Evolutionary conservation across 352 stramenopile species (phyloP).

Genomic region (Phytophthora melonis): DNA sequence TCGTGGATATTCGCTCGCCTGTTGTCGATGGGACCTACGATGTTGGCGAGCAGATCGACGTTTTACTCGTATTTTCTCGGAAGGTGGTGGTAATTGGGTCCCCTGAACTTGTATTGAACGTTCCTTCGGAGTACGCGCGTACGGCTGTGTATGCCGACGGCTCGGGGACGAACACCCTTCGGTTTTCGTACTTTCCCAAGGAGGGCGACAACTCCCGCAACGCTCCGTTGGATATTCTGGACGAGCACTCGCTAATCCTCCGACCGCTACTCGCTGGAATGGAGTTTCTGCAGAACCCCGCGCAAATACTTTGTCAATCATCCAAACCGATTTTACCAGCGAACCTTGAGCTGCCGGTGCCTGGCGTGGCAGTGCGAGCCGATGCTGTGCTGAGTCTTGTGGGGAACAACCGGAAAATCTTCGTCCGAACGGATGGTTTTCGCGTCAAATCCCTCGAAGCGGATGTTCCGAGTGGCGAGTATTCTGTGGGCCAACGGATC

Average conservation of each 20-base stretch:
- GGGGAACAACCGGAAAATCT: conserved; percentile 67
- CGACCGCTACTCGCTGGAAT: conserved; percentile 42
- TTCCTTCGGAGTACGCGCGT: conserved; percentile 39
- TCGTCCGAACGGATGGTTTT: conserved; percentile 69
- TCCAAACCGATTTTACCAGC: conserved; percentile 43
- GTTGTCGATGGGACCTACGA: conserved; percentile 71
- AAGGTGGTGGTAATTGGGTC: conserved; percentile 51
- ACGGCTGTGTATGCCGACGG: conserved; percentile 64
- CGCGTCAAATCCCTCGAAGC: conserved; percentile 46
- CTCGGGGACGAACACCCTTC: conserved; percentile 51
- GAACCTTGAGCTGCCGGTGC: conserved; percentile 57
- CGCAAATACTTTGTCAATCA: conserved; percentile 54
- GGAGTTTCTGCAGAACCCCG: conserved; percentile 37
- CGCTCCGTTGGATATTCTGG: conserved; percentile 52
- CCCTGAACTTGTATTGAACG: conserved; percentile 65
- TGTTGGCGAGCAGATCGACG: conserved; percentile 56
- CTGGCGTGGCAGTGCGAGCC: conserved; percentile 50
- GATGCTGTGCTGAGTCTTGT: conserved; percentile 69
- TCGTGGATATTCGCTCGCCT: conserved; percentile 53
- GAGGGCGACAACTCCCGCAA: conserved; percentile 54
- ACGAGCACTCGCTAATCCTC: conserved; percentile 55
- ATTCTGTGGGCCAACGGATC: conserved; percentile 71
- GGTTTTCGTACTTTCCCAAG: conserved; percentile 61
- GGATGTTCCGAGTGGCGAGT: conserved; percentile 53
- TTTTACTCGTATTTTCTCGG: conserved; percentile 68